A percentile compares a stretch with the other conserved stretches of the same genome.
Conservation (phyloP, 2,329 filamentous ascomycete genomes). For the Penicillium aurantiogriseum region DNA sequence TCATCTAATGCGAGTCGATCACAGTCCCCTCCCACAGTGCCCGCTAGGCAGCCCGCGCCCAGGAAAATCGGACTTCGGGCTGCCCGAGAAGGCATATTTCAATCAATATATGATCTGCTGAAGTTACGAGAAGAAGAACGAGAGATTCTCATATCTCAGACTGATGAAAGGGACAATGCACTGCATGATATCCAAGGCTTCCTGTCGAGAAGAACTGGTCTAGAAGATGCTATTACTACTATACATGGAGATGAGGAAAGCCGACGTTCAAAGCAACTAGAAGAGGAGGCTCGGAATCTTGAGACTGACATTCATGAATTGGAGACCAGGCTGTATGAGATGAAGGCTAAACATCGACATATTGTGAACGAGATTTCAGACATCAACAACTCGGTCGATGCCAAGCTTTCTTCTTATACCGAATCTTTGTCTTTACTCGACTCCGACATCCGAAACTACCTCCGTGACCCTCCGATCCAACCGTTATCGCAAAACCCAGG, state of each 20-base stretch:
- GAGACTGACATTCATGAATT: slow-evolving; percentile 58
- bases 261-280: slow-evolving; percentile 45
- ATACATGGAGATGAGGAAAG: slow-evolving; percentile 50
- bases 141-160: slow-evolving; percentile 48
- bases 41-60: slow-evolving; percentile 38
- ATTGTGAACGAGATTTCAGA: slow-evolving; percentile 54
- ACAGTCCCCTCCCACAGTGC: slow-evolving; percentile 37
- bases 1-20: slow-evolving; percentile 29
- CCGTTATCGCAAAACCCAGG: slow-evolving; percentile 33
- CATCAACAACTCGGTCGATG: slow-evolving; percentile 57
- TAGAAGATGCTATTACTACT: slow-evolving; percentile 51
- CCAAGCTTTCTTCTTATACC: slow-evolving; percentile 59
- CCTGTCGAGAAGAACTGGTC: slow-evolving; percentile 48
- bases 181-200: slow-evolving; percentile 54
- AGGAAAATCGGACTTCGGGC: slow-evolving; percentile 53
- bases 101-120: slow-evolving; percentile 56
- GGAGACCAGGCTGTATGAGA: slow-evolving; percentile 55
- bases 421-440: slow-evolving; percentile 56
- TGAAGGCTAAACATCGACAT: slow-evolving; percentile 55
- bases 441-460: slow-evolving; percentile 53
- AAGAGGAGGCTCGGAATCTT: slow-evolving; percentile 52
- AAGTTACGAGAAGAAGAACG: slow-evolving; percentile 57
- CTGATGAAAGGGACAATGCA: slow-evolving; percentile 47
- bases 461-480: slow-evolving; percentile 48
- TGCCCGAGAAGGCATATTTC: slow-evolving; percentile 57